phyloP scores from a whole-genome alignment of 2,329 filamentous ascomycete species.

The Neonectria punicea region DNA sequence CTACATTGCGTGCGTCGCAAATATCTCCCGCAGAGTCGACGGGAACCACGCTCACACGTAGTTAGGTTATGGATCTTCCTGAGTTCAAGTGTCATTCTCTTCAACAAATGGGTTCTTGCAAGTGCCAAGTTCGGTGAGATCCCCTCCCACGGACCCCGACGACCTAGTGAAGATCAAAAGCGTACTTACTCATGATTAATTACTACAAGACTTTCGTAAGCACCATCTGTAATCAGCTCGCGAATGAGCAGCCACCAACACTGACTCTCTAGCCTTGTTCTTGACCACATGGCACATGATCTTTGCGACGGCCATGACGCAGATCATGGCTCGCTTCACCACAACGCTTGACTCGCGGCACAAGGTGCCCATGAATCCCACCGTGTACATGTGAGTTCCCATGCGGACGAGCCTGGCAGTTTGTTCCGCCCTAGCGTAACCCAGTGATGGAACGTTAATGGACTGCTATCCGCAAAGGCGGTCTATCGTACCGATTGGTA shows the following conservation, averaged over 20 bases:
- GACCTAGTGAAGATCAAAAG: background rate
- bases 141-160: background rate
- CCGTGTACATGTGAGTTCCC: conserved; percentile 14
- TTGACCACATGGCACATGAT: conserved; percentile 27
- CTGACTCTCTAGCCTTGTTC: conserved; percentile 7
- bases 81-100: conserved; percentile 24
- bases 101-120: conserved; percentile 26
- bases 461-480: background rate
- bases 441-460: background rate
- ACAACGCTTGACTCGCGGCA: conserved; percentile 24
- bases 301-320: conserved; percentile 16
- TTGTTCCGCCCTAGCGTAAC: background rate
- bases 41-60: background rate
- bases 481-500: conserved; percentile 21
- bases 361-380: conserved; percentile 24
- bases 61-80: conserved; percentile 18
- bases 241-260: background rate
- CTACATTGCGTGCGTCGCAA: conserved; percentile 20
- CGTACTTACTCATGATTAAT: background rate
- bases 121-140: conserved; percentile 22
- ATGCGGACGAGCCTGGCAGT: too few relatives aligned
- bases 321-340: conserved; percentile 21
- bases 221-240: background rate
- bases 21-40: background rate
- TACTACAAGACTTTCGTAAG: conserved; percentile 18